Percentiles rank a stretch among this genome's conserved stretches.
phyloP scores from a whole-genome alignment of 1,284 basidiomycete genomes.

The Cryptococcus floricola region DNA sequence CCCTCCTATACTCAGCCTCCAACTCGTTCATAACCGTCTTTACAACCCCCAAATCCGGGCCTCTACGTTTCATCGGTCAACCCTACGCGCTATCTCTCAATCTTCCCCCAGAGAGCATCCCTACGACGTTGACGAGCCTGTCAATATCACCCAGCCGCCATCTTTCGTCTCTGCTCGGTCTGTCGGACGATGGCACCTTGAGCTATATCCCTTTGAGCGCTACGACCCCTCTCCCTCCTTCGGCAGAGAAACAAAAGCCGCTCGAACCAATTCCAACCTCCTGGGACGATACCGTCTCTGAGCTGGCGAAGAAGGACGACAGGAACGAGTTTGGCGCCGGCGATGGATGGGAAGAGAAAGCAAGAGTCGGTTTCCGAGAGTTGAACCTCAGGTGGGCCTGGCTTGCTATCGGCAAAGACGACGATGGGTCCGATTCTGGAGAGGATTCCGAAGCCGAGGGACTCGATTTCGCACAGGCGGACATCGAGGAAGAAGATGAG shows the following conservation, averaged over 20 bases:
- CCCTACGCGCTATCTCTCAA: constrained; percentile 18
- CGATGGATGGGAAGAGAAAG: constrained; percentile 12
- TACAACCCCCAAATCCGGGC: constrained; percentile 9
- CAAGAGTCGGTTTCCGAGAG: constrained; percentile 12
- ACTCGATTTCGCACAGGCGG: too few species aligned
- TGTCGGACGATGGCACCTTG: constrained; percentile 7
- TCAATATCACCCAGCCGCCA: constrained; percentile 3
- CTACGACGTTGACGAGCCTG: background rate
- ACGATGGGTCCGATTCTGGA: too few species aligned
- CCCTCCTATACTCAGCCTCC: constrained; percentile 21
- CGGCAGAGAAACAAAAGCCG: background rate
- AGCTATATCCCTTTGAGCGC: background rate
- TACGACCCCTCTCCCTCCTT: background rate
- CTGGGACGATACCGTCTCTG: constrained; percentile 17
- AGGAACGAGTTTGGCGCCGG: background rate
- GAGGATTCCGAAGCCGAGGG: too few species aligned
- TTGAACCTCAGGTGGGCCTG: constrained; percentile 33
- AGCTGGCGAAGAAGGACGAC: background rate
- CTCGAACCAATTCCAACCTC: background rate
- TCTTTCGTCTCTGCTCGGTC: constrained; percentile 4
- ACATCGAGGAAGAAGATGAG: background rate
- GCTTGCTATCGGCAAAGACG: constrained; percentile 7
- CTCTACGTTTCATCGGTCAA: constrained; percentile 9
- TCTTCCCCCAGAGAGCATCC: background rate
- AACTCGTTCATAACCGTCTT: constrained; percentile 15